Percentiles rank a stretch among this genome's conserved stretches.
Conservation (phyloP, 140 eudicot species). For the Oenanthe javanica region DNA sequence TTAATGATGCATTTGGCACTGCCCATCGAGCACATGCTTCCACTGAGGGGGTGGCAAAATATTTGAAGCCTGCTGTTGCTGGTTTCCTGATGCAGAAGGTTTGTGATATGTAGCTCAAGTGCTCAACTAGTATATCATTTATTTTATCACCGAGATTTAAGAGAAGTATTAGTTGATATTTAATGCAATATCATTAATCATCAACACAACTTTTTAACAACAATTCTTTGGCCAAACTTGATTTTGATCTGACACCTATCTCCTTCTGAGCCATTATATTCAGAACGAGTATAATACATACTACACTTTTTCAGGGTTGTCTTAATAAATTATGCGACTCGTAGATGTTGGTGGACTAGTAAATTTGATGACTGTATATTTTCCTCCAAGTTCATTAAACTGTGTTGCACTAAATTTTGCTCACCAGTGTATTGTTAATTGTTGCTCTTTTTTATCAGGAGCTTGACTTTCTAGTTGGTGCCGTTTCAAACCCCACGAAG, state of each 20-base stretch:
- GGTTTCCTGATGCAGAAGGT: constrained; percentile 77
- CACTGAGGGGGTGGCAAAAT: constrained; percentile 54
- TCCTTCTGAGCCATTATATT: not conserved
- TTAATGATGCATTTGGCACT: constrained; percentile 68
- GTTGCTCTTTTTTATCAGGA: constrained; percentile 36
- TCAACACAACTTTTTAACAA: not conserved
- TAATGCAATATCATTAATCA: not conserved
- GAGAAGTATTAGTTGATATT: not conserved
- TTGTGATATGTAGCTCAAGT: constrained; percentile 4
- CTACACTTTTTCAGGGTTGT: not conserved
- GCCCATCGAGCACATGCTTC: constrained; percentile 63
- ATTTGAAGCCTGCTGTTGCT: constrained; percentile 57
- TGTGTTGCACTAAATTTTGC: not conserved
- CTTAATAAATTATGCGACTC: not conserved
- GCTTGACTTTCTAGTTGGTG: constrained; percentile 76
- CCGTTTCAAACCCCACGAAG: constrained; percentile 62
- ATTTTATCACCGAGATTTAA: not conserved
- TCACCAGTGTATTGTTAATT: not conserved
- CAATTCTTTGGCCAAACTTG: not conserved
- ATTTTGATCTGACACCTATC: not conserved
- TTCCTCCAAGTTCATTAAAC: not conserved
- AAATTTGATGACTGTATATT: not conserved
- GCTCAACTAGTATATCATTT: not conserved
- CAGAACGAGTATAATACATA: not conserved
- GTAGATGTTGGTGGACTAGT: not conserved